Conservation (phyloP, 768 basidiomycete species). For the Rhizopogon vinicolor region DNA sequence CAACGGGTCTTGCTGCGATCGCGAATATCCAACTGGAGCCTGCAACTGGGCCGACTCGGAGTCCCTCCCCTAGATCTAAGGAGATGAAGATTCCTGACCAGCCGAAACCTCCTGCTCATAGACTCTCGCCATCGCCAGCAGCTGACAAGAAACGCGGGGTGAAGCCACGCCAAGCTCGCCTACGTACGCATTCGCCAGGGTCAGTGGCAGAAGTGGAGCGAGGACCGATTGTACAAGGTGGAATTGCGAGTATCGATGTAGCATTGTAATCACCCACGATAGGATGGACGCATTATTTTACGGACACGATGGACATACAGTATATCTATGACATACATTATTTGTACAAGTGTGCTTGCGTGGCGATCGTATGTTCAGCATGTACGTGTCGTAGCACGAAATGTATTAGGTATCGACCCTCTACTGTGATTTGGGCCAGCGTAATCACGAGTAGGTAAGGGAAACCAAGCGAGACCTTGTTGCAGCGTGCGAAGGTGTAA, state of each 20-base stretch:
- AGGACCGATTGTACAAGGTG: constrained; percentile 13
- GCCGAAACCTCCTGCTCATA: neutral
- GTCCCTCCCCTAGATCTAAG: too few species aligned
- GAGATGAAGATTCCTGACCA: neutral
- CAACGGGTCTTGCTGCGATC: constrained; percentile 19
- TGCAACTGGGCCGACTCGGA: constrained; percentile 4
- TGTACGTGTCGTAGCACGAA: too few species aligned
- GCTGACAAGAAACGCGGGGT: neutral
- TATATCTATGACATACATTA: neutral
- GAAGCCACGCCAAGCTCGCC: constrained; percentile 7
- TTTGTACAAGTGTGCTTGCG: neutral
- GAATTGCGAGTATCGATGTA: constrained; percentile 23
- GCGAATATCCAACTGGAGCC: constrained; percentile 7
- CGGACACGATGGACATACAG: neutral
- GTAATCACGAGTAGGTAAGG: too few species aligned
- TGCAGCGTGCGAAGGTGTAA: too few species aligned
- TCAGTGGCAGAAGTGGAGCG: constrained; percentile 20
- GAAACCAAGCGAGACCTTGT: too few species aligned
- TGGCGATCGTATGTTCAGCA: constrained; percentile 10
- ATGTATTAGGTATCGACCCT: too few species aligned
- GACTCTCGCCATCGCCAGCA: too few species aligned
- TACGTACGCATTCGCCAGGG: constrained; percentile 13
- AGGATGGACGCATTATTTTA: neutral
- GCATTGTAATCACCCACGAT: constrained; percentile 9
- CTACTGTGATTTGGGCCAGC: too few species aligned